Base-by-base conservation (phyloP, 768 basidiomycete species). In the Psilocybe tampanensis region DNA sequence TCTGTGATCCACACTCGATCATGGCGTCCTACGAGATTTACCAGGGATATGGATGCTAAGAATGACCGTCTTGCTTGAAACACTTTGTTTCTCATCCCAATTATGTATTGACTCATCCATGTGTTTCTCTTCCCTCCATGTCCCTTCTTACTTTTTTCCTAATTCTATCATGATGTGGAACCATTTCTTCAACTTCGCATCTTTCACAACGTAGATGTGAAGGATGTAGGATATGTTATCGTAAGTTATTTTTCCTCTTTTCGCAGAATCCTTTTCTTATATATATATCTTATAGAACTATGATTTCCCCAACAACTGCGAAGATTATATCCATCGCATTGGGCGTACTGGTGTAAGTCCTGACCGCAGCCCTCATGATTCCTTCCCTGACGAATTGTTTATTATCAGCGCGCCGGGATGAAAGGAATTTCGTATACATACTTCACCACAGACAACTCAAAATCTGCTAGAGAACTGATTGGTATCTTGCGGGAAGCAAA, bases 251-350 rank as follows among this genome's bases (percentile, higher is more conserved):
- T 13, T 50, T 52, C 61, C 17, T 49, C 48, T 60, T 42, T 49
- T 9, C 36, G 26, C 51, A 51, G 64, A 50, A 64, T 56, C 23
- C 29, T 29, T 29, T 29, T 9, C 29, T 29, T 29, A 29, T 29
- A 29, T 29, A 29, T 29, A 48, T 33, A 53, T 33, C n/a, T 43
- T 50, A 2, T 63, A 95, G 94, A 95, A 95, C 75, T 95, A 92
- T 71, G 95, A 98, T 72, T 97, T 98, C 80, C 95, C 95, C 1
- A 97, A 97, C 76, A 95, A 96, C 70, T 93, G 92, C 68, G 95
- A 96, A 78, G 95, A 97, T 74, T 98, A 98, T 74, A 94, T 98
- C 59, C 96, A 99, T 76, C 94, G 96, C 64, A 99, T 99, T 68
- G 97, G 96, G 61, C 94, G 96, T 72, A 97, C 96, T 62, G 95